Base-by-base conservation (phyloP, 2,329 filamentous ascomycete genomes). In the Aspergillus arachidicola region DNA sequence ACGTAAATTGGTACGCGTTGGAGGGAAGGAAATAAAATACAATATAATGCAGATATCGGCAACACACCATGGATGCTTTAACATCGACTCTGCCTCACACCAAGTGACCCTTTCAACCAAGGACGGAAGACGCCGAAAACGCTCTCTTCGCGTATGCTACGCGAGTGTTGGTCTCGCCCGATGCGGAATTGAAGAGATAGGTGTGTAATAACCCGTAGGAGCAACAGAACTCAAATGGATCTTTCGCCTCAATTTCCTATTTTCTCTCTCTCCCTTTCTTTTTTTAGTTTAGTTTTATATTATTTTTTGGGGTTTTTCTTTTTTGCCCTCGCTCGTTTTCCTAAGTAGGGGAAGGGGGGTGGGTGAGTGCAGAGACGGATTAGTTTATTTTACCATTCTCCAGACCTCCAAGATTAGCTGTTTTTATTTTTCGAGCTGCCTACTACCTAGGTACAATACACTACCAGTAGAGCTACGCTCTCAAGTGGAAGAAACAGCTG, bases 91-190 rank as follows among this genome's bases (percentile, higher is more conserved):
- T 34, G 12, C 38, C 28, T 58, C 43, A 23, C n/a, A 28, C 23
- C 7, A 28, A 26, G 26, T 38, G 43, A 6, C 32, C 43, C 23
- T 34, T 38, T 26, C 21, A 41, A 51, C 61, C 59, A 64, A 58
- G 63, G 60, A 63, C 60, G 60, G 64, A 63, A 58, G 62, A 59
- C 62, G 57, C 64, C 64, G 66, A 66, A 66, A 68, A 62, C 59
- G 58, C 57, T 62, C 57, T 61, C 28, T 41, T 46, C 30, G 21
- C 32, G 45, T 48, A 50, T 26, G 30, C 36, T 46, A 19, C 21
- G 26, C 32, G 19, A 58, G 34, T 16, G 34, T 26, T 41, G 21
- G 38, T 61, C 30, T 58, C 21, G 21, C 56, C 55, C 62, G 57
- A 66, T 65, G 64, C 57, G 62, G 62, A 59, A 64, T 60, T 56